Percentiles rank a stretch among this genome's conserved stretches.
These are phyloP conservation scores for Leavenworthia alabamica DNA, from an alignment of 345 rosid genomes.

Conservation along the genomic window DNA sequence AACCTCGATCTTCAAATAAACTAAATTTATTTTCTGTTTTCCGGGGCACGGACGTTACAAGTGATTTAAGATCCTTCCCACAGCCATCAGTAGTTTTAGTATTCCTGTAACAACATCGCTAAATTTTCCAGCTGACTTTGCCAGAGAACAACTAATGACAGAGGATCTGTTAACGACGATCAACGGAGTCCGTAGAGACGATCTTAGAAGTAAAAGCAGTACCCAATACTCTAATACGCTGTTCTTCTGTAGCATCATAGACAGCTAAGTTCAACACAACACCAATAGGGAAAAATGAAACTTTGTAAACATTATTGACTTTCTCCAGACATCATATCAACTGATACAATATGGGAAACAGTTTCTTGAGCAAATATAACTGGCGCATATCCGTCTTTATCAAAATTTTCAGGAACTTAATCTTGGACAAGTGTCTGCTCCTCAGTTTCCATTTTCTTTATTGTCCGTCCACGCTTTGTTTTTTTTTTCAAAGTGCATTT, in stretches of 20 bases:
- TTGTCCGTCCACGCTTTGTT: conserved; percentile 64
- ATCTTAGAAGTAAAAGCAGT: conserved; percentile 5
- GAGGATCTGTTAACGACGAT: conserved; percentile 44
- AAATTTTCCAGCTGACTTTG: not conserved
- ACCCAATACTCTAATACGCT: conserved; percentile 85
- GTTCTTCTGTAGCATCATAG: conserved; percentile 72
- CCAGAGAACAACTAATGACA: not conserved
- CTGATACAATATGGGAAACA: conserved; percentile 87
- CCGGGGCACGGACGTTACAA: too few species aligned
- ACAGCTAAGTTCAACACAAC: conserved; percentile 93
- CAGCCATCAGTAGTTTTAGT: conserved; percentile 83
- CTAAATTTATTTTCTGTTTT: too few species aligned
- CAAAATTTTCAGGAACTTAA: conserved; percentile 66
- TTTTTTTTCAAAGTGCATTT: conserved; percentile 76
- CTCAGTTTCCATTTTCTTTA: conserved; percentile 89
- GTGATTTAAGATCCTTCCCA: conserved; percentile 74
- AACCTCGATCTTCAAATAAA: too few species aligned
- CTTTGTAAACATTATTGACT: conserved; percentile 37
- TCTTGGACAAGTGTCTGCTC: conserved; percentile 87
- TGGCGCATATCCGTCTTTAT: conserved; percentile 93
- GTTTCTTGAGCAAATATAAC: conserved; percentile 93
- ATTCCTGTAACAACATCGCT: conserved; percentile 49
- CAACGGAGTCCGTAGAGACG: conserved; percentile 67
- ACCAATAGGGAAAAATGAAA: conserved; percentile 38
- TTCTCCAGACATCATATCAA: conserved; percentile 99